phyloP scores from a whole-genome alignment of 768 basidiomycete genomes.

The Xerocomellus amylosporus region DNA sequence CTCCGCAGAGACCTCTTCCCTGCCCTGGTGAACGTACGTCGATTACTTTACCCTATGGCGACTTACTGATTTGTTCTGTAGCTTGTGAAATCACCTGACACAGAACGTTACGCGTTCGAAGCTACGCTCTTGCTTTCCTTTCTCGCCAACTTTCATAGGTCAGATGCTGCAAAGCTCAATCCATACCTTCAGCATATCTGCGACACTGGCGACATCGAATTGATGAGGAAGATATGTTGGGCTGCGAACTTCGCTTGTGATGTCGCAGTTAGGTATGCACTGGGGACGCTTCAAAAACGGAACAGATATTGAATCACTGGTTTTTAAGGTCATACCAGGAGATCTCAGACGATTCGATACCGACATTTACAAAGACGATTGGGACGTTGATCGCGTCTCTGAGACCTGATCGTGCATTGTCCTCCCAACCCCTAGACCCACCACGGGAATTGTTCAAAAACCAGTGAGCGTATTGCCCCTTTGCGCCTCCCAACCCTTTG shows the following conservation, averaged over 20 bases:
- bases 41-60: background rate
- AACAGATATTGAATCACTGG: background rate
- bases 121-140: constrained; percentile 57
- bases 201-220: constrained; percentile 43
- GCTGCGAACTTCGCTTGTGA: constrained; percentile 52
- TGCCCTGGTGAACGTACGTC: constrained; percentile 46
- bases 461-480: constrained; percentile 39
- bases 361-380: constrained; percentile 49
- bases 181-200: constrained; percentile 56
- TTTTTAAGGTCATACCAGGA: constrained; percentile 52
- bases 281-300: background rate
- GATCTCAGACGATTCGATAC: constrained; percentile 50
- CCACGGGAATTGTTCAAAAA: constrained; percentile 55
- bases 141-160: constrained; percentile 70
- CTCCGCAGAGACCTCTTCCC: constrained; percentile 61
- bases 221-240: constrained; percentile 60
- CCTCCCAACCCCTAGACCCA: constrained; percentile 44
- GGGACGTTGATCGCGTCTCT: constrained; percentile 51
- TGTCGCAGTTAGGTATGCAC: constrained; percentile 47
- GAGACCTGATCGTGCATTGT: constrained; percentile 53
- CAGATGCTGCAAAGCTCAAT: constrained; percentile 67
- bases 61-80: constrained; percentile 21
- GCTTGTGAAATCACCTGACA: constrained; percentile 57
- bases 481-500: background rate
- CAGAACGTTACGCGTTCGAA: constrained; percentile 56